A percentile compares a stretch with the other conserved stretches of the same genome.
Conservation (phyloP, 371 early-diverging fungal species). For the Lichtheimia ornata region DNA sequence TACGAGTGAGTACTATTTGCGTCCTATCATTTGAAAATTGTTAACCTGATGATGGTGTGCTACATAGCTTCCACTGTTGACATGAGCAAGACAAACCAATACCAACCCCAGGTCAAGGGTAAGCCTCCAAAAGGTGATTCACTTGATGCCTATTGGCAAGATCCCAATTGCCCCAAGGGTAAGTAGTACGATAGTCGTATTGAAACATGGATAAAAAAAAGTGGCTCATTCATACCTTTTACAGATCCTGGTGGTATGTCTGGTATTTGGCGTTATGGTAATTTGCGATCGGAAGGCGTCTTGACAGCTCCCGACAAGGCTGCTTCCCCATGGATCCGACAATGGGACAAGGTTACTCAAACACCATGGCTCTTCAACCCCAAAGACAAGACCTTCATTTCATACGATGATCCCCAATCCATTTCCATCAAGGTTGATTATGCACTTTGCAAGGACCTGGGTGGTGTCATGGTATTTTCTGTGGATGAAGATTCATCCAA, state of each 20-base stretch:
- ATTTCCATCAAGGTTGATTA: slow-evolving; percentile 56
- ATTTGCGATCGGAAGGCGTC: slow-evolving; percentile 66
- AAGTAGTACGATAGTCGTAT: no score
- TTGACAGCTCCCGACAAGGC: slow-evolving; percentile 52
- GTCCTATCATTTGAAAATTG: slow-evolving; percentile 1
- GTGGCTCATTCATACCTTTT: no score
- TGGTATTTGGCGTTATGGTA: slow-evolving; percentile 69
- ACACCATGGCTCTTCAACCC: slow-evolving; percentile 74
- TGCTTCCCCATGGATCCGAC: slow-evolving; percentile 62
- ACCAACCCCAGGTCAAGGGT: slow-evolving; percentile 34
- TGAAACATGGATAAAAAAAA: no score
- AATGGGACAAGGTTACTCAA: slow-evolving; percentile 56
- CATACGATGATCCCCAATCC: slow-evolving; percentile 66
- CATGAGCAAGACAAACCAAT: slow-evolving; percentile 35
- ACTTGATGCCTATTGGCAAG: slow-evolving; percentile 56
- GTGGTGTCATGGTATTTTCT: slow-evolving; percentile 66
- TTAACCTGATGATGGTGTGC: background rate
- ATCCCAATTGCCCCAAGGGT: slow-evolving; percentile 41
- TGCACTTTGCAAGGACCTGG: slow-evolving; percentile 46
- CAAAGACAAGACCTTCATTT: slow-evolving; percentile 53
- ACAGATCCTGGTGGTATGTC: slow-evolving; percentile 36
- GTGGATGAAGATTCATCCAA: slow-evolving; percentile 48
- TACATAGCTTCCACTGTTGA: slow-evolving; percentile 13
- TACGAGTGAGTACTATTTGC: slow-evolving; percentile 32
- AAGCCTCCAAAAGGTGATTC: slow-evolving; percentile 49